Evolutionary conservation across 345 rosid genomes (phyloP), one percentile per base, ranked within the genome.

Genomic region (Eucalyptus tenuipes): DNA sequence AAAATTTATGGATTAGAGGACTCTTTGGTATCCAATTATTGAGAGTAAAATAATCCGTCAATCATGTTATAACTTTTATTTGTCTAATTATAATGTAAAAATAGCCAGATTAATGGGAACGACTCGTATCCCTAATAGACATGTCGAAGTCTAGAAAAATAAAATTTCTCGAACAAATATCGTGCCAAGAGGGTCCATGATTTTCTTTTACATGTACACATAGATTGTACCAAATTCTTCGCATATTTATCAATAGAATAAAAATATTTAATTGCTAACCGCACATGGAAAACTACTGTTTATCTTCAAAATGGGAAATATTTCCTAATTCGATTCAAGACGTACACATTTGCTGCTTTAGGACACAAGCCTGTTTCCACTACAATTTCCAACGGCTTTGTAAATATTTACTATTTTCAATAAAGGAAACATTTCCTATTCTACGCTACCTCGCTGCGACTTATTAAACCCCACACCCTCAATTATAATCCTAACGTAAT

Each of bases 1-100:
- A 1, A 68, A 1, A 68, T 33, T 0, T 68, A 9, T 17, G 7
- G 1, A 33, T 68, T 13, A 5, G 1, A 14, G 2, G 5, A 2
- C 40, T n/a, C 3, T 64, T 64, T 3, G 2, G 10, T 15, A 64
- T 64, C 3, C 5, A 1, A 1, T 7, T 7, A n/a, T n/a, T 2
- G 2, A 15, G 20, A 64, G 2, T 18, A n/a, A 64, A 55, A 55
- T 0, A 22, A 55, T 55, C 59, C 0, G 0, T 3, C 11, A 22
- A 55, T 55, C 3, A 2, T 22, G 59, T 22, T 20, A 55, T 1
- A 55, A 55, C 0, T 53, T 53, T 53, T 22, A 53, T 53, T 7
- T 8, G 20, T 64, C 40, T 14, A 10, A 33, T 31, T 16, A 17
- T 66, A 16, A 66, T 17, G 17, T 7, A 31, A 14, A 31, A 59